These are phyloP conservation scores for Canavalia ensiformis DNA, from an alignment of 306 rosid genomes.

Conservation along the genomic window DNA sequence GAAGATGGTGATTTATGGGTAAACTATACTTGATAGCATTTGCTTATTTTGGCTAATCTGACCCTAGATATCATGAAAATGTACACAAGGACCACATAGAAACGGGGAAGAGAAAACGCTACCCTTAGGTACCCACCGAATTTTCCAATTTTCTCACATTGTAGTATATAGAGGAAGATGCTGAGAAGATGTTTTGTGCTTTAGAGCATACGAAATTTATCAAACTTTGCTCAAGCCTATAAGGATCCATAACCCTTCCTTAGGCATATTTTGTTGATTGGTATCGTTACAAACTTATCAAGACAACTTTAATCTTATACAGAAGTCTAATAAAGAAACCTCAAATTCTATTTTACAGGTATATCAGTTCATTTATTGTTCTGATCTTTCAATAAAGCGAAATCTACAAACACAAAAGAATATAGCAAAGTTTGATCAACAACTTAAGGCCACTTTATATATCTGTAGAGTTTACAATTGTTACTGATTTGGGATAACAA, in stretches of 20 bases:
- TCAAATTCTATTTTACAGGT: not conserved
- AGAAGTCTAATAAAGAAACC: constrained; percentile 12
- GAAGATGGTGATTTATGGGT: constrained; percentile 19
- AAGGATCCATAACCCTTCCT: not conserved
- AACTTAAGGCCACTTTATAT: not conserved
- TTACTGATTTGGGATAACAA: constrained; percentile 18
- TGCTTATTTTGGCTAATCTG: constrained; percentile 8
- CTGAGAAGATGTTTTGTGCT: constrained; percentile 27
- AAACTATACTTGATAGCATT: not conserved
- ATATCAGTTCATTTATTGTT: not conserved
- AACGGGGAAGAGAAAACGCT: constrained; percentile 27
- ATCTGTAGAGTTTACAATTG: not conserved
- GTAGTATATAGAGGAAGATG: constrained; percentile 30
- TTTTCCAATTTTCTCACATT: constrained; percentile 23
- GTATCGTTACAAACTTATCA: not conserved
- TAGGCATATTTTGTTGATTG: constrained; percentile 4
- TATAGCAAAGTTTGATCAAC: constrained; percentile 10
- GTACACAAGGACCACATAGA: not conserved
- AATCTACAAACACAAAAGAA: not conserved
- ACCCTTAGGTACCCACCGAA: constrained; percentile 17
- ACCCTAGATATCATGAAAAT: constrained; percentile 27
- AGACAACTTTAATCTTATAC: not conserved
- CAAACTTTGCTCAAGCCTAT: constrained; percentile 2
- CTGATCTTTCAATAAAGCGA: not conserved
- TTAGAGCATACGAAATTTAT: constrained; percentile 36